phyloP scores from a whole-genome alignment of 345 rosid genomes.

The Brassica juncea region DNA sequence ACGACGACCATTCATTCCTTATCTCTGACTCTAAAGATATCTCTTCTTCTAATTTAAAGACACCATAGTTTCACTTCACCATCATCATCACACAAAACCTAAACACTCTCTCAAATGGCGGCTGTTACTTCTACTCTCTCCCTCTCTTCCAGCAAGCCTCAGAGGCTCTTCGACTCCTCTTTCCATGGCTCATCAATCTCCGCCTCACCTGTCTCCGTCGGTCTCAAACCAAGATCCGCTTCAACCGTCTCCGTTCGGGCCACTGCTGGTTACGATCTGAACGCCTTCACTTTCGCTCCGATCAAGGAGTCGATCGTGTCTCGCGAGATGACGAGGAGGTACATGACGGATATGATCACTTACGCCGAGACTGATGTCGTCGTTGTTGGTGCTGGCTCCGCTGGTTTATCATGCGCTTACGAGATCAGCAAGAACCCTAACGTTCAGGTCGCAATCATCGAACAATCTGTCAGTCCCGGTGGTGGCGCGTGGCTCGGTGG shows the following conservation, averaged over 20 bases:
- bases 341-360: slow-evolving; percentile 79
- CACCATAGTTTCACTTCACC: slow-evolving; percentile 9
- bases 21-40: slow-evolving; percentile 39
- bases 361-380: slow-evolving; percentile 73
- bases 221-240: slow-evolving; percentile 26
- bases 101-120: slow-evolving; percentile 29
- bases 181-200: slow-evolving; percentile 49
- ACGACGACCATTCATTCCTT: slow-evolving; percentile 44
- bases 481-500: slow-evolving; percentile 88
- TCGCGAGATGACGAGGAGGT: slow-evolving; percentile 71
- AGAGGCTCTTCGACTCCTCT: slow-evolving; percentile 46
- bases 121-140: slow-evolving; percentile 54
- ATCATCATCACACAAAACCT: neutral
- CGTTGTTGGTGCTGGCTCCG: slow-evolving; percentile 72
- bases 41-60: slow-evolving; percentile 25
- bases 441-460: slow-evolving; percentile 62
- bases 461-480: slow-evolving; percentile 83
- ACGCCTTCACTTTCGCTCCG: slow-evolving; percentile 56
- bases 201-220: slow-evolving; percentile 33
- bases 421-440: slow-evolving; percentile 75
- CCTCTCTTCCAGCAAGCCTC: slow-evolving; percentile 42
- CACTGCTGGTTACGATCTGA: slow-evolving; percentile 52
- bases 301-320: slow-evolving; percentile 67
- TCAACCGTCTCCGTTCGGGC: slow-evolving; percentile 41
- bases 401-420: slow-evolving; percentile 69